Evolutionary conservation across 1,284 basidiomycete genomes (phyloP).

Genomic region (Ganoderma boninense): DNA sequence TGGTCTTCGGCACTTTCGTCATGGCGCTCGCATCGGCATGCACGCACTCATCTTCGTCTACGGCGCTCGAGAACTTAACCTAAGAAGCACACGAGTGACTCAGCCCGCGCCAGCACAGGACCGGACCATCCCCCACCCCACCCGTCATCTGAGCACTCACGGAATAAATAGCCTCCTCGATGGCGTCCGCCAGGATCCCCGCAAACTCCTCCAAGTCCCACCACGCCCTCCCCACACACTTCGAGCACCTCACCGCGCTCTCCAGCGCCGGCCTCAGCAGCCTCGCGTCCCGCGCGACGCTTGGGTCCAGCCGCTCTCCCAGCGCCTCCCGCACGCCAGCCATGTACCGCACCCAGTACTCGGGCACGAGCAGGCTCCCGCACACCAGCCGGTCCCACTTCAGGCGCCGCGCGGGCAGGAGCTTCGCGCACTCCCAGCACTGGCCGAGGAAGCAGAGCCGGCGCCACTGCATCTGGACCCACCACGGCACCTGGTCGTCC

Average conservation of each 20-base stretch:
- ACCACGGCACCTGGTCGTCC: conserved; percentile 19
- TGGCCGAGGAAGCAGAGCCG: conserved; percentile 27
- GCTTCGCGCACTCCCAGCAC: conserved; percentile 18
- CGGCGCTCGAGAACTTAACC: conserved; percentile 9
- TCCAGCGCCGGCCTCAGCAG: conserved; percentile 19
- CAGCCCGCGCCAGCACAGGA: background rate
- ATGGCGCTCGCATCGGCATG: conserved; percentile 8
- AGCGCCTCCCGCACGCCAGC: conserved; percentile 12
- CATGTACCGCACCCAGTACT: conserved; percentile 28
- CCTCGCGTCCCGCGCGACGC: conserved; percentile 13
- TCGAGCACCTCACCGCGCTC: conserved; percentile 18
- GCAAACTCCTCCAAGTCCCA: conserved; percentile 28
- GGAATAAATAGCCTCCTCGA: conserved; percentile 22
- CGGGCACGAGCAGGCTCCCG: conserved; percentile 15
- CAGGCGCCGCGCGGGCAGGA: conserved; percentile 9
- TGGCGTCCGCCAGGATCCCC: conserved; percentile 18
- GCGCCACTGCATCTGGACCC: conserved; percentile 29
- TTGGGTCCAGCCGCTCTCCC: conserved; percentile 16
- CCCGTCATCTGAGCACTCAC: conserved; percentile 11
- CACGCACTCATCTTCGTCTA: background rate
- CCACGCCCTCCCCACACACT: conserved; percentile 14
- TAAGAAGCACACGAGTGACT: background rate
- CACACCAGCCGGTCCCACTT: conserved; percentile 18
- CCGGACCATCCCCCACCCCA: no score
- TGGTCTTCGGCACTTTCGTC: conserved; percentile 2